Evolutionary conservation across 2,329 filamentous ascomycete species (phyloP).

Genomic region (Cryphonectria carpinicola): DNA sequence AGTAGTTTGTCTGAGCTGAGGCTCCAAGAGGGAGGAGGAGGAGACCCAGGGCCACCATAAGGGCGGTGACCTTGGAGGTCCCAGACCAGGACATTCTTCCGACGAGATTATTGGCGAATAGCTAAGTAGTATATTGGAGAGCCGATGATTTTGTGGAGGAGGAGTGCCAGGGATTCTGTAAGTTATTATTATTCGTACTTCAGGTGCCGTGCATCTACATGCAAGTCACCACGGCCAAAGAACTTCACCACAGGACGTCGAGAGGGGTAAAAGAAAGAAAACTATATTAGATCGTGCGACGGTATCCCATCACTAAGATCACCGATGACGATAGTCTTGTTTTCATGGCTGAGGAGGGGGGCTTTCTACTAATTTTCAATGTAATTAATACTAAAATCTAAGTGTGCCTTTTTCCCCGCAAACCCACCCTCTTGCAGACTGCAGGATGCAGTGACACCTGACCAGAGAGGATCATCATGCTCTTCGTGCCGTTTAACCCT

Average conservation of each 20-base stretch:
- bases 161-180: neutral
- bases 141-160: neutral
- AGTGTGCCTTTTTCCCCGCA: neutral
- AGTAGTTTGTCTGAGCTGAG: conserved; percentile 19
- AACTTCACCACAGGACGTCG: neutral
- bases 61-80: neutral
- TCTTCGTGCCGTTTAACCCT: neutral
- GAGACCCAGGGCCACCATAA: neutral
- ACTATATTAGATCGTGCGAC: neutral
- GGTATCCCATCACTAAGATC: neutral
- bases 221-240: neutral
- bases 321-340: neutral
- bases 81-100: conserved; percentile 9
- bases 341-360: neutral
- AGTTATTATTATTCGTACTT: neutral
- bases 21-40: neutral
- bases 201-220: neutral
- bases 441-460: conserved; percentile 8
- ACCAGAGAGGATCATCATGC: neutral
- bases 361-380: too few species aligned
- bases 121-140: neutral
- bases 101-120: neutral
- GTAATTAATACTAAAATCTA: neutral
- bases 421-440: conserved; percentile 3
- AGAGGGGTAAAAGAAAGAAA: neutral